Base-by-base conservation (phyloP, 805 yeast genomes). In the Nakazawaea peltata region DNA sequence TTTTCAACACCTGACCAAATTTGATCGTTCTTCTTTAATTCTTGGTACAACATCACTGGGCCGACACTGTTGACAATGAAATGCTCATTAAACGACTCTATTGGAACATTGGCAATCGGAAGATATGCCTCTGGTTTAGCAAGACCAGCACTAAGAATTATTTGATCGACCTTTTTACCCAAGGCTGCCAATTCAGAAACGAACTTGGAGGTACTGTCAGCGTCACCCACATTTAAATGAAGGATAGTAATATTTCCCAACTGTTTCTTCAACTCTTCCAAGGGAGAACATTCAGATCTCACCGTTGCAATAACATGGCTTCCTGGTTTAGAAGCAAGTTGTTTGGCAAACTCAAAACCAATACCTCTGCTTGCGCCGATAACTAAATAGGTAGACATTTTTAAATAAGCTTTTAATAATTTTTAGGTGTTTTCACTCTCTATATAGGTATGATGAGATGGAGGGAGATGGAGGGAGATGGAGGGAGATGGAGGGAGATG, bases 361-460 rank as follows among this genome's bases (percentile, higher is more conserved):
- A 53, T 44, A 12, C 55, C 59, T 34, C 47, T 43, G 40, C 48
- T 49, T 18, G 49, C 46, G 18, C 59, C 56, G 9, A 53, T 42
- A 23, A 50, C 26, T 3, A 50, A 42, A 39, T 50, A 50, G 18
- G 23, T 21, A 21, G 23, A n/a, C n/a, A n/a, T n/a, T n/a, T n/a
- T n/a, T n/a, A n/a, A n/a, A n/a, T n/a, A n/a, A n/a, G n/a, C n/a
- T n/a, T n/a, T n/a, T n/a, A n/a, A n/a, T n/a, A n/a, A n/a, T n/a
- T n/a, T n/a, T n/a, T n/a, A n/a, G n/a, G n/a, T n/a, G n/a, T n/a
- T n/a, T n/a, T n/a, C n/a, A n/a, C n/a, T n/a, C n/a, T n/a, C n/a
- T n/a, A 19, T 27, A 19, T n/a, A n/a, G n/a, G n/a, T n/a, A n/a
- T n/a, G n/a, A n/a, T n/a, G n/a, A n/a, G n/a, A n/a, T n/a, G n/a